Base-by-base conservation (phyloP, 2,329 filamentous ascomycete species). In the Akanthomyces uredinophilus region DNA sequence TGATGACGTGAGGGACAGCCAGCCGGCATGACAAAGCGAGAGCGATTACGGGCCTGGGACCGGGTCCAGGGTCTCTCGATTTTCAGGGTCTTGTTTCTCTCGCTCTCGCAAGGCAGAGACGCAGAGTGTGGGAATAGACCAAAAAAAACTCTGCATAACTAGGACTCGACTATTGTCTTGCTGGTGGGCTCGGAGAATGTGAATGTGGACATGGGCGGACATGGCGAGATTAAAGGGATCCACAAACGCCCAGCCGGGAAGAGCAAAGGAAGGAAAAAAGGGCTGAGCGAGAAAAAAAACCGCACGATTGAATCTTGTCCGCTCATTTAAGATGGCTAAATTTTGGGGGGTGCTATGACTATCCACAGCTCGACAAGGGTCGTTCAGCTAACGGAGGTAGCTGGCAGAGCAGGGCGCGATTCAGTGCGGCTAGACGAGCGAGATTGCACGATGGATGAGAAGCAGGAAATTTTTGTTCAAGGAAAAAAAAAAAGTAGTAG, bases 341-440 rank as follows among this genome's bases (percentile, higher is more conserved):
- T n/a, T n/a, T 53, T 54, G 55, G 32, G 55, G n/a, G n/a, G n/a
- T n/a, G 35, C 44, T 37, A 16, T 18, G 37, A n/a, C 5, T 32
- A 51, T 32, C 56, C 56, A 59, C 56, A 22, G n/a, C n/a, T 27
- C 10, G n/a, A 24, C 55, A 58, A 22, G 55, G 55, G 44, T 58
- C 32, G 16, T 44, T 29, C 32, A 59, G 56, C 47, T 43, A 10
- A 44, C 16, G 10, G 18, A n/a, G 35, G 20, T 29, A 5, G 22
- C 35, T 29, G 18, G 52, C 39, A 14, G 3, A 11, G 29, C 27
- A 59, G 56, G 56, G 56, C 56, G 46, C 56, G 46, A 51, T 59
- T 59, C 46, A 41, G n/a, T n/a, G 56, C 51, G 46, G 22, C 20
- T 49, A 24, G 22, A 35, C 49, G 46, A 53, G 47, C 57, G 57